Evolutionary conservation across 2,329 filamentous ascomycete genomes (phyloP).

Genomic region (Diaporthe citriasiana): DNA sequence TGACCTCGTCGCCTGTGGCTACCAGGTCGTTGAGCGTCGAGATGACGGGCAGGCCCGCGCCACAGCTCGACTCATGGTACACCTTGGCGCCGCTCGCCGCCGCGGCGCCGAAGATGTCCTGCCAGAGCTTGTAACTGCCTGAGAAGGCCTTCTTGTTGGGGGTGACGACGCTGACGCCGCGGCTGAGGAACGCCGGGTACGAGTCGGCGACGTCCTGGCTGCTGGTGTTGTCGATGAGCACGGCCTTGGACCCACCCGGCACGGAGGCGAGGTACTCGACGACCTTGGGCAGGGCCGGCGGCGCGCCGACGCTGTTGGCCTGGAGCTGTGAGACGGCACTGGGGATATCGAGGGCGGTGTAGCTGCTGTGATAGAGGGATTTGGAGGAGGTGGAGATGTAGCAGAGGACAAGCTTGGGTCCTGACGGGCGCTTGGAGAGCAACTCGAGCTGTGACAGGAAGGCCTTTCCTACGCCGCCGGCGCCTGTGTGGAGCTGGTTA

Average conservation of each 20-base stretch:
- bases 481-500: conserved; percentile 68
- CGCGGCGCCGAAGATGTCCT: conserved; percentile 85
- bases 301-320: conserved; percentile 53
- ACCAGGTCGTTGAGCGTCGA: conserved; percentile 95
- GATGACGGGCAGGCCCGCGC: conserved; percentile 92
- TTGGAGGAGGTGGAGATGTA: conserved; percentile 90
- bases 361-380: conserved; percentile 81
- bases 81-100: conserved; percentile 81
- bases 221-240: conserved; percentile 97
- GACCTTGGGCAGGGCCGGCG: conserved; percentile 78
- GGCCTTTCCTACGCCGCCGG: conserved; percentile 91
- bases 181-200: conserved; percentile 85
- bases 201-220: conserved; percentile 85
- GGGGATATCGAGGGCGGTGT: conserved; percentile 73
- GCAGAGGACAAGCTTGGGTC: conserved; percentile 81
- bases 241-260: conserved; percentile 74
- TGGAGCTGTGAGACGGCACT: conserved; percentile 39
- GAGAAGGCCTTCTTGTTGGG: conserved; percentile 99
- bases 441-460: conserved; percentile 86
- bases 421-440: conserved; percentile 75
- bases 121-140: conserved; percentile 83
- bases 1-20: conserved; percentile 91
- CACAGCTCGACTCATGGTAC: conserved; percentile 96
- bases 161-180: conserved; percentile 91
- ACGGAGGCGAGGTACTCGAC: conserved; percentile 83